Evolutionary conservation across 176 grass and related monocot species (phyloP).

Genomic region (Dactylis glomerata): DNA sequence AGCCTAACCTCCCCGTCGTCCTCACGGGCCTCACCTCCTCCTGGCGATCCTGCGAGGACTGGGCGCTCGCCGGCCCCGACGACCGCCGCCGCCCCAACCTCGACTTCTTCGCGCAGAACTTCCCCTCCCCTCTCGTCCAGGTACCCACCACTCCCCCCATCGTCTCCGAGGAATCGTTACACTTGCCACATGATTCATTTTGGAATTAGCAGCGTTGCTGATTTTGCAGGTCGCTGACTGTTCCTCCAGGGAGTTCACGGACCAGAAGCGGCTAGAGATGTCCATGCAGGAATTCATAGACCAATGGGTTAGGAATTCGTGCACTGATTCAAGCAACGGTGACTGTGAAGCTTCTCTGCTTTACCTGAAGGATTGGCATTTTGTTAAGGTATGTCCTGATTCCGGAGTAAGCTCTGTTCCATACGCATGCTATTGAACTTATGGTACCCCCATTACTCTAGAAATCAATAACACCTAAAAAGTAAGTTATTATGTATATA

Average conservation of each 20-base stretch:
- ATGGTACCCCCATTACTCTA: not conserved
- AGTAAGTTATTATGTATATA: not conserved
- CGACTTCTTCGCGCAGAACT: slow-evolving; percentile 40
- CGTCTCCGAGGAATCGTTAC: not conserved
- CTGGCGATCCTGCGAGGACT: slow-evolving; percentile 61
- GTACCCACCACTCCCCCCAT: not conserved
- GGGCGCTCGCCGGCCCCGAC: slow-evolving; percentile 32
- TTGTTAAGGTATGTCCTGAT: slow-evolving; percentile 56
- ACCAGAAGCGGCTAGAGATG: slow-evolving; percentile 87
- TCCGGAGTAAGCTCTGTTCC: not conserved
- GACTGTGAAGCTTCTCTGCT: slow-evolving; percentile 30
- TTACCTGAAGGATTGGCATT: slow-evolving; percentile 98
- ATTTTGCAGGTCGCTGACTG: slow-evolving; percentile 73
- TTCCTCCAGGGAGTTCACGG: slow-evolving; percentile 58
- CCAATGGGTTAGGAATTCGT: slow-evolving; percentile 44
- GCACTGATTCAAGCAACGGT: slow-evolving; percentile 2
- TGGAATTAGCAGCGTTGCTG: not conserved
- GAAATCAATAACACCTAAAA: not conserved
- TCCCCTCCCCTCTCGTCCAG: slow-evolving; percentile 48
- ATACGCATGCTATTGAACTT: not conserved
- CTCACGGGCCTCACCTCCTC: slow-evolving; percentile 75
- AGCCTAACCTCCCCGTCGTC: slow-evolving; percentile 65
- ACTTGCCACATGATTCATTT: slow-evolving; percentile 10
- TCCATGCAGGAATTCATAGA: slow-evolving; percentile 61
- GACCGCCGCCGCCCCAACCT: slow-evolving; percentile 39